A percentile compares a stretch with the other conserved stretches of the same genome.
Conservation (phyloP, 176 grass and related monocot species). For the Poa annua region DNA sequence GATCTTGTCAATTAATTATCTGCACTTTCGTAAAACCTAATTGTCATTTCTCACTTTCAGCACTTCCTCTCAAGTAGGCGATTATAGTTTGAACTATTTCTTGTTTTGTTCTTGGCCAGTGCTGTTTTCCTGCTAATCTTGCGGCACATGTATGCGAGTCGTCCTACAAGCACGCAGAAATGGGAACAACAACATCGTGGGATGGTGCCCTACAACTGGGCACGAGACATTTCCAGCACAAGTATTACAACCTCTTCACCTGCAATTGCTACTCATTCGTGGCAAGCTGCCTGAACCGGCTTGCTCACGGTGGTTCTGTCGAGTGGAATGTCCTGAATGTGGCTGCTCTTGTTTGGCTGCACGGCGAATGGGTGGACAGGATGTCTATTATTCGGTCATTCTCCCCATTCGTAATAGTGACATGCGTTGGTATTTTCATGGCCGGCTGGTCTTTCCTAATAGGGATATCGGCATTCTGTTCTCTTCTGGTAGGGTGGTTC, state of each 20-base stretch:
- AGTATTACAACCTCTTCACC: constrained; percentile 89
- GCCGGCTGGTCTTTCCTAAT: constrained; percentile 83
- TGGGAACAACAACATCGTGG: constrained; percentile 77
- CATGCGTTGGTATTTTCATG: constrained; percentile 72
- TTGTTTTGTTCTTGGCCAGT: constrained; percentile 51
- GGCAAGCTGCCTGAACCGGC: constrained; percentile 67
- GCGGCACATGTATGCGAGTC: constrained; percentile 58
- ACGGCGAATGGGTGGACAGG: constrained; percentile 72
- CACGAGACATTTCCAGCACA: constrained; percentile 82
- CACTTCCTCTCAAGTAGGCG: neutral
- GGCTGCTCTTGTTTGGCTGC: constrained; percentile 67
- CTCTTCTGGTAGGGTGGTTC: constrained; percentile 85
- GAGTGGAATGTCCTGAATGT: constrained; percentile 74
- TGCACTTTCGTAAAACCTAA: neutral
- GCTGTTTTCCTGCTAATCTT: constrained; percentile 85
- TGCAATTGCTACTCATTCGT: constrained; percentile 91
- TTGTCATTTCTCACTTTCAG: neutral
- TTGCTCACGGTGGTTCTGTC: constrained; percentile 61
- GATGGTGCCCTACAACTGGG: constrained; percentile 63
- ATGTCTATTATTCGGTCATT: constrained; percentile 70
- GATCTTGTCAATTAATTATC: neutral
- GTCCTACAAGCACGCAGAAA: constrained; percentile 72
- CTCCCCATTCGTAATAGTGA: constrained; percentile 62
- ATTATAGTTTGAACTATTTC: constrained; percentile 3
- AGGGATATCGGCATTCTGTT: constrained; percentile 79